phyloP scores from a whole-genome alignment of 306 rosid genomes.

The Potentilla sterilis region DNA sequence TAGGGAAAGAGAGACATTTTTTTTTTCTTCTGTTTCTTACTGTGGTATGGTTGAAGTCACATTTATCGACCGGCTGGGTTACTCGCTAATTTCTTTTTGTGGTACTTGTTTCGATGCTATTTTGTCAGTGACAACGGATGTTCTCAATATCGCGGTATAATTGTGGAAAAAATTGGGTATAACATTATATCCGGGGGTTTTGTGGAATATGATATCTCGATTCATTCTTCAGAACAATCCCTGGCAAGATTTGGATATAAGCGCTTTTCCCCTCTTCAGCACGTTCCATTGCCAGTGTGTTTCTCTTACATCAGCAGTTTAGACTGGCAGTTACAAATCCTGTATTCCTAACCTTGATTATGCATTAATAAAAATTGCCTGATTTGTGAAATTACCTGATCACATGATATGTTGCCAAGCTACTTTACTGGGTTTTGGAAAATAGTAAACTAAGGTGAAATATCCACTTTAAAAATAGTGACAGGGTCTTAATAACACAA shows the following conservation, averaged over 20 bases:
- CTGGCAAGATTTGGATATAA: not conserved
- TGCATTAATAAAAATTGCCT: too few relatives aligned
- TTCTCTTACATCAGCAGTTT: not conserved
- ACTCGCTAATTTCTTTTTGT: not conserved
- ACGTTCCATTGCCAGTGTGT: not conserved
- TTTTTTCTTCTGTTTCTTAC: too few relatives aligned
- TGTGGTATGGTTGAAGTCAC: not conserved
- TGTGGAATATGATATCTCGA: not conserved
- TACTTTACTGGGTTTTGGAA: not conserved
- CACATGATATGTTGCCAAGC: not conserved
- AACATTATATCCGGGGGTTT: not conserved
- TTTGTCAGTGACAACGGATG: not conserved
- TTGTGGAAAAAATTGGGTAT: not conserved
- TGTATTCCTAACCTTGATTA: not conserved
- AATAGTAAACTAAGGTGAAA: not conserved
- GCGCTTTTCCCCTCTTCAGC: not conserved
- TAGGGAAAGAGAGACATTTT: too few relatives aligned
- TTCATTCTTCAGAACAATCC: not conserved
- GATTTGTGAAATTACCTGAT: not conserved
- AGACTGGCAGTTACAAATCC: not conserved
- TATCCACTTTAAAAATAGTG: not conserved
- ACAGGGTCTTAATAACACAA: constrained; percentile 4
- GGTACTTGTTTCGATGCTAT: too few relatives aligned
- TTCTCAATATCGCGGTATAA: not conserved
- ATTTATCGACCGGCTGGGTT: not conserved